Evolutionary conservation across 208 protist genomes (phyloP).

Genomic region (Angomonas deanei): DNA sequence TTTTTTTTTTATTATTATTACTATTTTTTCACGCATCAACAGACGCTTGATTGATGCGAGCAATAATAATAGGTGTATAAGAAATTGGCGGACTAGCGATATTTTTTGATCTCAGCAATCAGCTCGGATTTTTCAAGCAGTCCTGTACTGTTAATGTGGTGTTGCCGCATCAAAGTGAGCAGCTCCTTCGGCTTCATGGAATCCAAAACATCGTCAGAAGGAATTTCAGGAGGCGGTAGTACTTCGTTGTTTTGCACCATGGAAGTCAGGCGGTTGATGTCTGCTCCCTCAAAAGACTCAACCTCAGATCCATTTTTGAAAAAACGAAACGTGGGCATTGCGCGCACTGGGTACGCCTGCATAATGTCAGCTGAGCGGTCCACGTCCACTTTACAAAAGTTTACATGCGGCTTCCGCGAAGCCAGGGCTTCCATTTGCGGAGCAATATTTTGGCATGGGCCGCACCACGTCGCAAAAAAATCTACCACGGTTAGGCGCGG

Average conservation of each 20-base stretch:
- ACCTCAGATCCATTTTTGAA: conserved; percentile 53
- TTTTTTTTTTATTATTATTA: too few relatives aligned
- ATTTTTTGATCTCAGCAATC: conserved; percentile 46
- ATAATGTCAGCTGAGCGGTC: conserved; percentile 42
- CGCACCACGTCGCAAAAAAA: conserved; percentile 74
- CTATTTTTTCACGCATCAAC: too few relatives aligned
- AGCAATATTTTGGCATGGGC: conserved; percentile 50
- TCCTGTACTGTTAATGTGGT: conserved; percentile 36
- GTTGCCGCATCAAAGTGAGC: conserved; percentile 38
- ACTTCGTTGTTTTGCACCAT: conserved; percentile 45
- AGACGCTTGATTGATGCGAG: too few relatives aligned
- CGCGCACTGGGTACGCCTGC: conserved; percentile 33
- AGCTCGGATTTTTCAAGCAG: conserved; percentile 56
- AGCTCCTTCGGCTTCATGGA: conserved; percentile 44
- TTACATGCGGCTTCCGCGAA: conserved; percentile 43
- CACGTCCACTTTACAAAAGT: conserved; percentile 69
- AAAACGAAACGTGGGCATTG: conserved; percentile 67
- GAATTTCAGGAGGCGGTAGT: conserved; percentile 38
- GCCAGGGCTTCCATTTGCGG: conserved; percentile 51
- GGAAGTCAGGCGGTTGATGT: conserved; percentile 32
- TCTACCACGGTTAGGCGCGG: conserved; percentile 64
- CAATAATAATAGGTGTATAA: neutral
- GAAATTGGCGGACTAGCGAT: conserved; percentile 15
- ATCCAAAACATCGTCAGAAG: conserved; percentile 38
- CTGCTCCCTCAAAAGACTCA: conserved; percentile 54